Evolutionary conservation across 768 basidiomycete species (phyloP), one percentile per base, ranked within the genome.

Genomic region (Termitomyces eurrhizus): DNA sequence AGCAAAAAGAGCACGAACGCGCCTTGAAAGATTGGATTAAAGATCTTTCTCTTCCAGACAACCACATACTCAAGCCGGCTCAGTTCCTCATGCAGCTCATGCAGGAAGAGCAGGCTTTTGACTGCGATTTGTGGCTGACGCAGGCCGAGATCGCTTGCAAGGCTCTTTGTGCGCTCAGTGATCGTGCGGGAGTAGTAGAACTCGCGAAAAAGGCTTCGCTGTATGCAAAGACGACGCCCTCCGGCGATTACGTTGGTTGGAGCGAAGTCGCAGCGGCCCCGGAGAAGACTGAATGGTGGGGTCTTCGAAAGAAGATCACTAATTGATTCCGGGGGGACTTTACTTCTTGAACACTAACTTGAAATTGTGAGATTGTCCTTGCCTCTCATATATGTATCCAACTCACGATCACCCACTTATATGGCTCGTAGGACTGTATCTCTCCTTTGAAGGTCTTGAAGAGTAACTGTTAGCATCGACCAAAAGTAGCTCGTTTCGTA

Each of bases 221-320:
- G 9, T 61, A 56, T 45, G 48, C 45, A 18, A 54, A 64, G 53
- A 37, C 50, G 7, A 32, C 12, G 8, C 29, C 50, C 9, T 59
- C 29, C 26, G 62, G 62, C 2, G 52, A 63, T 18, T 62, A 67
- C 32, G 62, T 37, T 36, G 61, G 66, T 0, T 68, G 67, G 67
- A 44, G 37, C 16, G 58, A 61, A 37, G 63, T 69, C 7, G 66
- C 63, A 3, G 62, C 46, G 9, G 54, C 66, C 6, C 68, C 65
- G 16, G 63, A 66, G 58, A 58, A 50, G 32, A 69, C 65, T 7
- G 54, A 26, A 12, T 67, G 68, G 68, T 69, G 68, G 63, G 63
- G 60, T 26, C 24, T 53, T 35, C 21, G 57, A 33, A 60, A 41
- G 46, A 66, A 57, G 39, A n/a, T 18, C 36, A 9, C 39, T 1